Evolutionary conservation across 2,329 filamentous ascomycete species (phyloP), one percentile per base, ranked within the genome.

Genomic region (Periconia sp.): DNA sequence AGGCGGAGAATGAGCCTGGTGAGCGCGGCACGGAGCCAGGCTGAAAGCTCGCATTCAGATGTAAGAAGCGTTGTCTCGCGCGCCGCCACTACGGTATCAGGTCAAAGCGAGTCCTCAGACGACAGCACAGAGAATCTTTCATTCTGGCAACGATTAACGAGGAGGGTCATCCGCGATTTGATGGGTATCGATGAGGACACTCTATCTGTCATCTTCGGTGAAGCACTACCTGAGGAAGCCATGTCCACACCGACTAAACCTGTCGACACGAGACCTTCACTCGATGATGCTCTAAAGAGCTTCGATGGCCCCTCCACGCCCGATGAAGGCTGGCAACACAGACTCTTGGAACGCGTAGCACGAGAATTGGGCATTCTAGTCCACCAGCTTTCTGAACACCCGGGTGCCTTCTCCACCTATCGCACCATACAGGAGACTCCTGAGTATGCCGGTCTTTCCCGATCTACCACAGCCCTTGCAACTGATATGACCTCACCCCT

Each of bases 131-230:
- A 83, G 21, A 75, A 78, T 29, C 85, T 90, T 52, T 85, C 87
- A 1, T 81, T 95, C 54, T 89, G 90, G 83, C 84, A 85, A 48
- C 82, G 87, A 9, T 83, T 97, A 36, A 95, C 92, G 3, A 83
- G 88, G 44, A 89, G 86, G 59, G 87, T 97, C 19, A 90, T 99
- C 56, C 83, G 85, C 38, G 91, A 96, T 63, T 74, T 99, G 30
- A 88, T 97, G 65, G 92, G 92, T 7, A 88, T 99, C 41, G 92
- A 97, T 58, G 90, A 96, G 51, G 82, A 83, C 36, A 77, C 94
- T 15, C 79, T 99, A 7, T 88, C 88, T 0, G 85, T 96, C 36
- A 85, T 99, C 7, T 86, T 97, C 42, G 94, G 94, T 10, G 91
- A 96, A 66, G 76, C 82, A 2, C 72, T 95, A 17, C 84, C 85